A percentile compares a stretch with the other conserved stretches of the same genome.
phyloP scores from a whole-genome alignment of 345 rosid genomes.

The Brassica incana region DNA sequence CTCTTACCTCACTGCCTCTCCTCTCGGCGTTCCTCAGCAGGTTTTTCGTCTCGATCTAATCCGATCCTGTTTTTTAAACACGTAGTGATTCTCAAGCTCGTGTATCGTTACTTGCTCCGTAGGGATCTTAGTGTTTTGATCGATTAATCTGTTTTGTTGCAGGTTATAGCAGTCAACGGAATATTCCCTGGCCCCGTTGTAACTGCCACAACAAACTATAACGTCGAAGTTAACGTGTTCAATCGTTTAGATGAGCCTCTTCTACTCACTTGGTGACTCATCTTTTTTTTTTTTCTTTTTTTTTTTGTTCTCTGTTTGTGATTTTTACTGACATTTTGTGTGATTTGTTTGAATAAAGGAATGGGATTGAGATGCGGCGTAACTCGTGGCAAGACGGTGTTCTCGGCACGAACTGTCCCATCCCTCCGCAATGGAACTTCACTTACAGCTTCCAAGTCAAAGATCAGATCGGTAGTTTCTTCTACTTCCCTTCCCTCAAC shows the following conservation, averaged over 20 bases:
- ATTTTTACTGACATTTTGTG: neutral
- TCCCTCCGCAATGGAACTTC: slow-evolving; percentile 59
- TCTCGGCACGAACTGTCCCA: slow-evolving; percentile 83
- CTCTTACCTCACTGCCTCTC: slow-evolving; percentile 72
- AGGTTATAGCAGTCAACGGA: slow-evolving; percentile 86
- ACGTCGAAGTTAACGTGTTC: slow-evolving; percentile 58
- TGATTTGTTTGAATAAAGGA: slow-evolving; percentile 45
- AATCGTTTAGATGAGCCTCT: slow-evolving; percentile 76
- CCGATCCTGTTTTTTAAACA: neutral
- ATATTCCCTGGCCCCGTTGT: slow-evolving; percentile 74
- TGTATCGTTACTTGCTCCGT: neutral
- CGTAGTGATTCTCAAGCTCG: neutral
- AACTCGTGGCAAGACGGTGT: slow-evolving; percentile 96
- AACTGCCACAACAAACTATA: slow-evolving; percentile 74
- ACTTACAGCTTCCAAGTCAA: slow-evolving; percentile 84
- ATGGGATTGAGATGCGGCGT: slow-evolving; percentile 84
- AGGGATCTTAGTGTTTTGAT: neutral
- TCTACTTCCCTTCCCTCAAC: slow-evolving; percentile 77
- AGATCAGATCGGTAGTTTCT: slow-evolving; percentile 95
- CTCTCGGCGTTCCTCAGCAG: slow-evolving; percentile 89
- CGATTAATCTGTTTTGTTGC: slow-evolving; percentile 14
- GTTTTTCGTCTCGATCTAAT: slow-evolving; percentile 41
- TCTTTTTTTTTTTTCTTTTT: neutral
- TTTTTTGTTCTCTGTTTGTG: neutral
- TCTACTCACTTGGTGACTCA: slow-evolving; percentile 72